Conservation (phyloP, 176 grass and related monocot genomes). For the Otatea glauca region DNA sequence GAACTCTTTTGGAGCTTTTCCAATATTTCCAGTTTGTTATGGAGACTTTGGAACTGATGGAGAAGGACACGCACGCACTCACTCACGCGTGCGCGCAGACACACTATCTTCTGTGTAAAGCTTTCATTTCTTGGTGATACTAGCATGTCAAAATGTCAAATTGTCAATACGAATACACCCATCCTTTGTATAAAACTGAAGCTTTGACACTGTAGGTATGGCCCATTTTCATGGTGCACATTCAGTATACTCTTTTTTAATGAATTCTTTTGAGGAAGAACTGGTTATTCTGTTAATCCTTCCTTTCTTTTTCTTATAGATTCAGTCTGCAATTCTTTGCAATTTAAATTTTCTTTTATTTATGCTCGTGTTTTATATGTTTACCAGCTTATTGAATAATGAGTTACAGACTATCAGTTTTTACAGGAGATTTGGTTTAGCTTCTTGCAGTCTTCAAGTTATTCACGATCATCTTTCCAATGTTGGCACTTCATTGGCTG, state of each 20-base stretch:
- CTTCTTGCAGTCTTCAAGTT: slow-evolving; percentile 23
- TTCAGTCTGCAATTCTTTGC: slow-evolving; percentile 2
- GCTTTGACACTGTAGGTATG: neutral
- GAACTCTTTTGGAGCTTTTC: no score
- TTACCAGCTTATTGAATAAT: slow-evolving; percentile 35
- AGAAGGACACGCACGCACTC: no score
- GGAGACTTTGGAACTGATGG: no score
- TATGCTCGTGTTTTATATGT: slow-evolving; percentile 18
- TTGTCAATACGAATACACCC: neutral
- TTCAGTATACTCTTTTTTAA: slow-evolving; percentile 2
- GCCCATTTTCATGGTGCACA: neutral
- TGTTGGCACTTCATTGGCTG: slow-evolving; percentile 73
- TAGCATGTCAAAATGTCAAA: slow-evolving; percentile 25
- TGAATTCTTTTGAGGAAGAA: slow-evolving; percentile 25
- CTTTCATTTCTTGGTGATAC: slow-evolving; percentile 24
- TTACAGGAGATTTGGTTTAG: slow-evolving; percentile 26
- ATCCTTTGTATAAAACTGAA: slow-evolving; percentile 12
- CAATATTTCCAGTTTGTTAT: no score
- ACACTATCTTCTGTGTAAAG: slow-evolving; percentile 2
- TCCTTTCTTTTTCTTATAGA: slow-evolving; percentile 20
- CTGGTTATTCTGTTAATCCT: neutral
- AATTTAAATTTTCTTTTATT: no score
- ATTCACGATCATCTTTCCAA: slow-evolving; percentile 40
- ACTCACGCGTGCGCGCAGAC: no score
- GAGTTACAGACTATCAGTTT: neutral